A percentile compares a stretch with the other conserved stretches of the same genome.
Evolutionary conservation across 1,284 basidiomycete species (phyloP).

Genomic region (Exobasidium rhododendri): DNA sequence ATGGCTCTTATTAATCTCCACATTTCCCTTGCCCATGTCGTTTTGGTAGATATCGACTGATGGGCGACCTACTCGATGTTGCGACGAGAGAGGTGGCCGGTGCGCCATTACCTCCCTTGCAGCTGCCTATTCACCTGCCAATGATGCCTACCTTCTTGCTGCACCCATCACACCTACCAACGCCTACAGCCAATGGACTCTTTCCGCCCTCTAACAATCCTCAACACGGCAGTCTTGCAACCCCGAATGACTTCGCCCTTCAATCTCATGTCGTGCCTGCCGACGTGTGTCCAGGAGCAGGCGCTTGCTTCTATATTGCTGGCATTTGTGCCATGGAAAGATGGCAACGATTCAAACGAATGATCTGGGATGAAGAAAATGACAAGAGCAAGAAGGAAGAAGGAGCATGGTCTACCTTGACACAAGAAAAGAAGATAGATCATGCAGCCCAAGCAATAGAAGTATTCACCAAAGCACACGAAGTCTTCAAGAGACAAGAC

Average conservation of each 20-base stretch:
- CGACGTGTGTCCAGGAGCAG: slow-evolving; percentile 22
- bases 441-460: slow-evolving; percentile 20
- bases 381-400: slow-evolving; percentile 3
- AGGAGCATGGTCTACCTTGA: slow-evolving; percentile 19
- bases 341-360: slow-evolving; percentile 21
- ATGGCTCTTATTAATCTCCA: no score
- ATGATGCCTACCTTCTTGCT: slow-evolving; percentile 31
- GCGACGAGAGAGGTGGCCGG: slow-evolving; percentile 19
- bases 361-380: slow-evolving; percentile 9
- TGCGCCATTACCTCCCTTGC: slow-evolving; percentile 29
- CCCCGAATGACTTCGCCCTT: slow-evolving; percentile 29
- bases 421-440: slow-evolving; percentile 41
- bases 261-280: slow-evolving; percentile 18
- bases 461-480: slow-evolving; percentile 28
- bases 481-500: slow-evolving; percentile 25
- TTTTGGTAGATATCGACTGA: slow-evolving; percentile 26
- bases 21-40: slow-evolving; percentile 10
- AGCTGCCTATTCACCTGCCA: slow-evolving; percentile 24
- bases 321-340: slow-evolving; percentile 45
- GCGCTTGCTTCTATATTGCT: slow-evolving; percentile 38
- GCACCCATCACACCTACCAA: slow-evolving; percentile 24
- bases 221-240: slow-evolving; percentile 23
- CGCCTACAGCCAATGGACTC: slow-evolving; percentile 18
- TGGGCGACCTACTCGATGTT: slow-evolving; percentile 40
- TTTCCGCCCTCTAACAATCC: slow-evolving; percentile 5